phyloP scores from a whole-genome alignment of 345 rosid genomes.

The Rubroshorea leprosula region DNA sequence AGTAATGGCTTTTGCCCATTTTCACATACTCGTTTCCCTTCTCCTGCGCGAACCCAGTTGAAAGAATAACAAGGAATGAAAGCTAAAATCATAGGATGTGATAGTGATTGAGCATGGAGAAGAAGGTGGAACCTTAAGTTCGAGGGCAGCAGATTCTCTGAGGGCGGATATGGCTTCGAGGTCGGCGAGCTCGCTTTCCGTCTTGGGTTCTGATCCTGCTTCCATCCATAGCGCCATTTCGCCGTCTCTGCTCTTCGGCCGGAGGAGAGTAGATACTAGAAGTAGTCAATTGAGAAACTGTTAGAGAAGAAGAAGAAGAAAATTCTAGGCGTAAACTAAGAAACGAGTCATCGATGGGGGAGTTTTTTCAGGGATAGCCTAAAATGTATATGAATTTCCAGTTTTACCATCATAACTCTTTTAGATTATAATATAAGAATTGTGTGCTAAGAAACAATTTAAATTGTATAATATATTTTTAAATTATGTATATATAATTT shows the following conservation, averaged over 20 bases:
- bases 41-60: slow-evolving; percentile 42
- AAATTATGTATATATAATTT: no score
- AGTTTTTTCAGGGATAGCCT: no score
- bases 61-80: not conserved
- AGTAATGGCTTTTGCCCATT: slow-evolving; percentile 81
- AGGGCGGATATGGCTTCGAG: slow-evolving; percentile 63
- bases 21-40: slow-evolving; percentile 75
- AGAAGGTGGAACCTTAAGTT: slow-evolving; percentile 52
- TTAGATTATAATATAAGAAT: no score
- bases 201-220: slow-evolving; percentile 58
- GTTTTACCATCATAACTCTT: no score
- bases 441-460: no score
- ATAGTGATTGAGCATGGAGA: not conserved
- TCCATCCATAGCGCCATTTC: slow-evolving; percentile 91
- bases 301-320: no score
- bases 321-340: no score
- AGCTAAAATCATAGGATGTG: not conserved
- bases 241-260: not conserved
- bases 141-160: slow-evolving; percentile 86
- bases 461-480: no score
- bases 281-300: no score
- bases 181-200: slow-evolving; percentile 62
- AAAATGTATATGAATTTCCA: no score
- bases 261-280: no score
- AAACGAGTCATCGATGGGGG: no score